These are phyloP conservation scores for Chrysoporthe deuterocubensis DNA, from an alignment of 2,329 filamentous ascomycete genomes.

Conservation along the genomic window DNA sequence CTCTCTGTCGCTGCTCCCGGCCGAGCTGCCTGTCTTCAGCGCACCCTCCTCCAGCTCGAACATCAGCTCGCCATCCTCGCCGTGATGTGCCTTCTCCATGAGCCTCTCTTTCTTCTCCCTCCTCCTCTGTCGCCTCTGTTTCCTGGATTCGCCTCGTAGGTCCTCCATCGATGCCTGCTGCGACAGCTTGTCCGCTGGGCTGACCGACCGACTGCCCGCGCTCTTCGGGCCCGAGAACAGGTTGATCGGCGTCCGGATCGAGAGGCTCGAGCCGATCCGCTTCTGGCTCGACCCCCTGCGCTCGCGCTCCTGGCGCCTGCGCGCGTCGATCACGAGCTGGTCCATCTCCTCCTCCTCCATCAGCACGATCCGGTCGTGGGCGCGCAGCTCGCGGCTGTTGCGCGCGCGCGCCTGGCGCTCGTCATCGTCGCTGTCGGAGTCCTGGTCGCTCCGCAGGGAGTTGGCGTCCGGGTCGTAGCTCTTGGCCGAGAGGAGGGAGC, in stretches of 20 bases:
- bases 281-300: slow-evolving; percentile 42
- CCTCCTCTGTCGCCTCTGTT: slow-evolving; percentile 53
- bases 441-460: slow-evolving; percentile 71
- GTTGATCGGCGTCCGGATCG: slow-evolving; percentile 54
- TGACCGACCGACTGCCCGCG: slow-evolving; percentile 42
- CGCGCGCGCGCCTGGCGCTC: slow-evolving; percentile 67
- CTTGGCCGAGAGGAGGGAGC: slow-evolving; percentile 63
- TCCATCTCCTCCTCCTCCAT: slow-evolving; percentile 77
- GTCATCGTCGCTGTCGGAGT: slow-evolving; percentile 78
- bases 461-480: slow-evolving; percentile 72
- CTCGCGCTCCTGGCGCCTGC: slow-evolving; percentile 51
- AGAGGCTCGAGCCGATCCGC: slow-evolving; percentile 45
- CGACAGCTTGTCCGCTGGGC: slow-evolving; percentile 42
- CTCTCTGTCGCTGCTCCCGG: slow-evolving; percentile 65
- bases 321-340: slow-evolving; percentile 58
- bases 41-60: slow-evolving; percentile 88
- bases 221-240: slow-evolving; percentile 45
- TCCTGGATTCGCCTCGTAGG: slow-evolving; percentile 54
- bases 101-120: slow-evolving; percentile 57
- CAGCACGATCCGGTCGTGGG: slow-evolving; percentile 71
- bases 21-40: slow-evolving; percentile 68
- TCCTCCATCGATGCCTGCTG: slow-evolving; percentile 50
- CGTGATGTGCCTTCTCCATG: slow-evolving; percentile 58
- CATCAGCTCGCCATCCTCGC: slow-evolving; percentile 78
- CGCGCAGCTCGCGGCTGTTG: slow-evolving; percentile 70